These are phyloP conservation scores for Blastobotrys parvus DNA, from an alignment of 805 yeast genomes.

Conservation along the genomic window DNA sequence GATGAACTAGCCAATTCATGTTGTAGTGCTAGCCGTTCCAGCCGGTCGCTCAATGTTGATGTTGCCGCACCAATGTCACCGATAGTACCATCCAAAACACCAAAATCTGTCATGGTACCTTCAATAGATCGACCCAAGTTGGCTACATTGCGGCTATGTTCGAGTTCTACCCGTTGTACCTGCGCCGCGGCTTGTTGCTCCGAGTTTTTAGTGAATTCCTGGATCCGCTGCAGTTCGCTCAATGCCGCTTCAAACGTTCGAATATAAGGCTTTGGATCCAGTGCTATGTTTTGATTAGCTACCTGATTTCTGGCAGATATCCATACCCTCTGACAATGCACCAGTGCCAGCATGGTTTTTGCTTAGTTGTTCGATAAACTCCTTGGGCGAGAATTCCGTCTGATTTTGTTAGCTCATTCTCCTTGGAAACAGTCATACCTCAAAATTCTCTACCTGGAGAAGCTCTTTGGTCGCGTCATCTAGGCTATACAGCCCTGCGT, in stretches of 20 bases:
- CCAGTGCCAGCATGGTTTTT: slow-evolving; percentile 44
- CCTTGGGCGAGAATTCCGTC: slow-evolving; percentile 51
- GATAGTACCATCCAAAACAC: slow-evolving; percentile 26
- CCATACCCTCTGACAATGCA: slow-evolving; percentile 11
- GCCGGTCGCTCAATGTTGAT: slow-evolving; percentile 22
- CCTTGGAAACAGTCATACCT: slow-evolving; percentile 7
- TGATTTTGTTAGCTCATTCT: slow-evolving; percentile 1
- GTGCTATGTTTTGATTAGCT: slow-evolving; percentile 23
- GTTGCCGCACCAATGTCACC: slow-evolving; percentile 26
- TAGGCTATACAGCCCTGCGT: slow-evolving; percentile 23
- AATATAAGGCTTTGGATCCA: slow-evolving; percentile 92
- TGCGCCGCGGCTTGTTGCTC: slow-evolving; percentile 47
- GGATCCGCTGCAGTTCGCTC: slow-evolving; percentile 56
- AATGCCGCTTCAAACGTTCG: slow-evolving; percentile 85
- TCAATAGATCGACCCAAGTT: slow-evolving; percentile 43
- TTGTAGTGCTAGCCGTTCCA: slow-evolving; percentile 42
- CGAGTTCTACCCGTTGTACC: slow-evolving; percentile 52
- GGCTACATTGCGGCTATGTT: slow-evolving; percentile 60
- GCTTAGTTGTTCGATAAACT: slow-evolving; percentile 72
- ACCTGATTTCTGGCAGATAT: neutral
- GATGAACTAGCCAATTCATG: slow-evolving; percentile 68
- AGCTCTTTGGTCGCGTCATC: slow-evolving; percentile 27
- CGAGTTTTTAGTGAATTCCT: slow-evolving; percentile 44
- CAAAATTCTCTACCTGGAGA: slow-evolving; percentile 25
- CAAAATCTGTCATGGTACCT: slow-evolving; percentile 27